Evolutionary conservation across 2,329 filamentous ascomycete genomes (phyloP), one percentile per base, ranked within the genome.

Genomic region (Pseudogymnoascus sp.): DNA sequence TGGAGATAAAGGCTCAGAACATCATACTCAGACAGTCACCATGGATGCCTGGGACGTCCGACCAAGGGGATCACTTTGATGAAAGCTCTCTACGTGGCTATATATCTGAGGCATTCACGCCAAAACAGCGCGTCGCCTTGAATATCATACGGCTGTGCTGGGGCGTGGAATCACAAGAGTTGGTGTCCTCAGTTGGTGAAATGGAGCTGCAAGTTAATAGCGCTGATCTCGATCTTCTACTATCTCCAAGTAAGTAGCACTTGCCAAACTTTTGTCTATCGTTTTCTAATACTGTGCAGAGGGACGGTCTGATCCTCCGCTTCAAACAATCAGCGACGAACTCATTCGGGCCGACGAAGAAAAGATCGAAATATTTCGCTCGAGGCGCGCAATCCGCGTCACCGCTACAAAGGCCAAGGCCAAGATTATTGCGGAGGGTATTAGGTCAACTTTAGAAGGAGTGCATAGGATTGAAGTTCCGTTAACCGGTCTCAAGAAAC

Each of bases 141-240:
- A 61, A 62, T 16, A 28, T 75, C 6, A 5, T 75, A 11, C 65
- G 71, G 14, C 65, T 71, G 21, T 74, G 71, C 36, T 75, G 73
- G 73, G 63, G 65, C 36, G 6, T 74, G 14, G 67, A 70, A 36
- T 61, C 73, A 12, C 67, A 67, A 56, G 71, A 72, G 59, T 18
- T 73, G n/a, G 62, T 62, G 7, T 66, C 71, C 4, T 67, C 67
- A 5, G 65, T 73, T 56, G 73, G 73, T 8, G 68, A 72, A 62
- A 67, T 72, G 46, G 71, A 75, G 40, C 40, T 74, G 44, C 34
- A 69, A 46, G n/a, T 74, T 28, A 59, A 59, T 8, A 28, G 46
- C 4, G 59, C 60, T 25, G 67, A 73, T 38, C 64, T 73, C 14
- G 70, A 72, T 10, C 65, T 72, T 60, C 61, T 74, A 6, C 42